These are phyloP conservation scores for Asterochloris sp. DNA, from an alignment of 139 green algal genomes.

Conservation along the genomic window DNA sequence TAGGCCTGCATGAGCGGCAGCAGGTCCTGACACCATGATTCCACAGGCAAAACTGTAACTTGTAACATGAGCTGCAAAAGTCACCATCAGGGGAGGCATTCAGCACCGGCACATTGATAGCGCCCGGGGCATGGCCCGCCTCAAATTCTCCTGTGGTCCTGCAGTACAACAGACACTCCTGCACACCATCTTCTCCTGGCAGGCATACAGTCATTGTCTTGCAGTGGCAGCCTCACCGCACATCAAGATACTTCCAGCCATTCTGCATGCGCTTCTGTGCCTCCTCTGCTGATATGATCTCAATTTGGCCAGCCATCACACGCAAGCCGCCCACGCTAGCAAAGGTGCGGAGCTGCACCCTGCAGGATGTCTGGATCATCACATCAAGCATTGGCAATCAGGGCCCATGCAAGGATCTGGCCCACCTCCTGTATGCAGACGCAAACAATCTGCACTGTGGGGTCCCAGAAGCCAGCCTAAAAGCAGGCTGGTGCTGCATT, in stretches of 20 bases:
- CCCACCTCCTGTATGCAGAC: neutral
- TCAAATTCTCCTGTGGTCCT: conserved; percentile 32
- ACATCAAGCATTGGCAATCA: neutral
- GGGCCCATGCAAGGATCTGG: neutral
- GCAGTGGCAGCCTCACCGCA: neutral
- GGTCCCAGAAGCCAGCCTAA: neutral
- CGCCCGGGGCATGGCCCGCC: conserved; percentile 18
- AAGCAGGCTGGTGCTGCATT: neutral
- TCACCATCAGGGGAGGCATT: no score
- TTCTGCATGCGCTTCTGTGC: neutral
- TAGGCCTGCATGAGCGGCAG: no score
- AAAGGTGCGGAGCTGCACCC: neutral
- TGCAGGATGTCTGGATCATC: neutral
- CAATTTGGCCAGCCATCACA: neutral
- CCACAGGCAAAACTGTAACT: no score
- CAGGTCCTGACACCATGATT: no score
- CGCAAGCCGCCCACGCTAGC: neutral
- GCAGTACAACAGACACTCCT: neutral
- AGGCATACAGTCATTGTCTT: neutral
- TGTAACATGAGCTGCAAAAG: no score
- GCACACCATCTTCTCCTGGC: neutral
- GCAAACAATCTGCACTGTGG: neutral
- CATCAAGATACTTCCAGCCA: neutral
- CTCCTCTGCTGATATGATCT: neutral
- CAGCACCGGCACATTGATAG: conserved; percentile 31